Evolutionary conservation across 208 protist genomes (phyloP).

Genomic region (Acanthamoeba divionensis): DNA sequence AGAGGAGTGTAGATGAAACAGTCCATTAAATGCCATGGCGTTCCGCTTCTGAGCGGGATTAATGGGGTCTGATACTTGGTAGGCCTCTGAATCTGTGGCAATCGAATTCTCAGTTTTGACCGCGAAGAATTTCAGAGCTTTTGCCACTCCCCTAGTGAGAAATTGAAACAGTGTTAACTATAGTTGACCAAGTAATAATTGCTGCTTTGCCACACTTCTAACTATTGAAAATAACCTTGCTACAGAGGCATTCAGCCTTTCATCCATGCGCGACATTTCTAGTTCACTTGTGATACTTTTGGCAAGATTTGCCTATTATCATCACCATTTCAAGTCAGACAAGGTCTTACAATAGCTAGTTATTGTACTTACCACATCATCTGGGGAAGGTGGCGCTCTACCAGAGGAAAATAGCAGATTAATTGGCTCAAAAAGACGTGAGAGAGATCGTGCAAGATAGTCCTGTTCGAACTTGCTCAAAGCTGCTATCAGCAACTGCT

Average conservation of each 20-base stretch:
- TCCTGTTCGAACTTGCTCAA: constrained; percentile 29
- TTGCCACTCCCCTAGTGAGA: background rate
- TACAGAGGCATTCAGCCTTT: background rate
- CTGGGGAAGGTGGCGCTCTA: background rate
- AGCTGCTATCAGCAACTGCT: constrained; percentile 13
- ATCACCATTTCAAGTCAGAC: too few species aligned
- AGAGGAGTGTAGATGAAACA: constrained; percentile 31
- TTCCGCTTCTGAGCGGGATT: constrained; percentile 12
- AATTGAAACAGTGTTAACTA: background rate
- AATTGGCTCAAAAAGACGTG: constrained; percentile 35
- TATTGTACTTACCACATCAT: background rate
- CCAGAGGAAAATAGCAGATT: background rate
- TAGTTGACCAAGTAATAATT: background rate
- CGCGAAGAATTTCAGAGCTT: constrained; percentile 1
- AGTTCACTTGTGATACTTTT: background rate
- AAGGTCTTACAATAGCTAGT: too few species aligned
- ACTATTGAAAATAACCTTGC: too few species aligned
- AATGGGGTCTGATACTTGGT: background rate
- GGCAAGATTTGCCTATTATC: background rate
- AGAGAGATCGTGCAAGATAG: constrained; percentile 12
- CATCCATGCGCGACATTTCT: background rate
- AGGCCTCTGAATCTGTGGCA: background rate
- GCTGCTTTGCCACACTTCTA: too few species aligned
- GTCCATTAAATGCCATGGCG: constrained; percentile 15
- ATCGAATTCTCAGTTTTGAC: background rate